A percentile compares a stretch with the other conserved stretches of the same genome.
Evolutionary conservation across 1,139 yeast genomes (phyloP).

Genomic region (Debaryomyces singareniensis): DNA sequence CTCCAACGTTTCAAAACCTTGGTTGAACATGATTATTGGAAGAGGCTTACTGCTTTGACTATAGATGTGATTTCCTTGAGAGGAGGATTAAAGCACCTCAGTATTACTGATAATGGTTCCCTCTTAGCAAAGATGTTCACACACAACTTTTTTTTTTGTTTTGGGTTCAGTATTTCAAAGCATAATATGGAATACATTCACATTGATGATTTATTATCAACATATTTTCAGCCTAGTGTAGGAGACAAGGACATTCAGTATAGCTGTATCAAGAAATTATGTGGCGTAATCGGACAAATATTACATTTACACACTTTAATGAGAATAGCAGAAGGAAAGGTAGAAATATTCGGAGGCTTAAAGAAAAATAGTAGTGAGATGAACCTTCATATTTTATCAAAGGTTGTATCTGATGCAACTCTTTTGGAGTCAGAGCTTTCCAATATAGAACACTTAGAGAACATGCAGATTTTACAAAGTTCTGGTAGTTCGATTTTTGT

Average conservation of each 20-base stretch:
- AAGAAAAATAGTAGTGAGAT: background rate
- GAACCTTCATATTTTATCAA: background rate
- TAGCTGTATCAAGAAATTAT: slow-evolving; percentile 2
- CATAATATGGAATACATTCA: slow-evolving; percentile 1
- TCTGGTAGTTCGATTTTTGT: background rate
- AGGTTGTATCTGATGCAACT: slow-evolving; percentile 1
- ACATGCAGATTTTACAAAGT: background rate
- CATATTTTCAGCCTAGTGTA: background rate
- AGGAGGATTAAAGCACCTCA: slow-evolving; percentile 3
- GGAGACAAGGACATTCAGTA: background rate
- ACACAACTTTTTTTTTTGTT: slow-evolving; percentile 1
- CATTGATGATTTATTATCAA: slow-evolving; percentile 2
- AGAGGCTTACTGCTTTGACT: slow-evolving; percentile 1
- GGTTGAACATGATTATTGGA: slow-evolving; percentile 2
- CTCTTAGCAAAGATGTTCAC: background rate
- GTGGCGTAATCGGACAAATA: slow-evolving; percentile 2
- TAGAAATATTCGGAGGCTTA: background rate
- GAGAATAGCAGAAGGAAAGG: slow-evolving; percentile 2
- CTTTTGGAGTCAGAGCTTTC: slow-evolving; percentile 1
- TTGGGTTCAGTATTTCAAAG: slow-evolving; percentile 2
- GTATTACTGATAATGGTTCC: slow-evolving; percentile 1
- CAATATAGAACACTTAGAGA: slow-evolving; percentile 1
- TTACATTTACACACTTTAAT: slow-evolving; percentile 3
- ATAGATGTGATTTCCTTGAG: slow-evolving; percentile 3
- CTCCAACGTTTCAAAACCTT: background rate